Conservation (phyloP, 768 basidiomycete species). For the Gymnopilus dilepis region DNA sequence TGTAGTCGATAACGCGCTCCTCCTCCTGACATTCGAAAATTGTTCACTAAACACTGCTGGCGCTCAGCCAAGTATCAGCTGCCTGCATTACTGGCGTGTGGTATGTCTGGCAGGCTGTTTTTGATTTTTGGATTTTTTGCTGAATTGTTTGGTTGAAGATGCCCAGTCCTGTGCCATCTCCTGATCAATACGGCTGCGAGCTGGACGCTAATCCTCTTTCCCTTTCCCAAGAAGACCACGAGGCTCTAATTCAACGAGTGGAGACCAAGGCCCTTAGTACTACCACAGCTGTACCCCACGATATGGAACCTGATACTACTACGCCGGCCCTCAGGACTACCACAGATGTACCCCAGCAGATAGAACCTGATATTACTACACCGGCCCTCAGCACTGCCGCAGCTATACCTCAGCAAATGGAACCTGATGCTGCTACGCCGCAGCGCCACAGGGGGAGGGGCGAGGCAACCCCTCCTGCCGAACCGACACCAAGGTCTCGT, state of each 20-base stretch:
- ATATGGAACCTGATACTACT: no score
- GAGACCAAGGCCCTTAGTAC: not conserved
- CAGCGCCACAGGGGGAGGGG: not conserved
- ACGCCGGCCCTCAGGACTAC: no score
- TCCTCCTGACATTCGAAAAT: no score
- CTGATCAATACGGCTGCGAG: not conserved
- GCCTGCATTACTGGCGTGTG: not conserved
- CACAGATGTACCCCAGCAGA: not conserved
- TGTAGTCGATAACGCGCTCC: not conserved
- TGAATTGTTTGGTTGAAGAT: not conserved
- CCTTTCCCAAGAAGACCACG: not conserved
- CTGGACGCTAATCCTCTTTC: not conserved
- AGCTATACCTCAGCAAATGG: no score
- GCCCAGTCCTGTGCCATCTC: not conserved
- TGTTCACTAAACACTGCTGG: no score
- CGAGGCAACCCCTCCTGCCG: not conserved
- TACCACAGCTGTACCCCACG: not conserved
- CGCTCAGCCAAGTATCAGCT: not conserved
- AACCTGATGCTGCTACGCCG: not conserved
- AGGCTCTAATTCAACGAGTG: not conserved
- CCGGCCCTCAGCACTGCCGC: no score
- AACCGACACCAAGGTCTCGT: not conserved
- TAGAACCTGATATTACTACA: not conserved
- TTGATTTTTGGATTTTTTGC: not conserved
- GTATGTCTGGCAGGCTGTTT: not conserved